Conservation (phyloP, 805 yeast genomes). For the Kazachstania viticola region DNA sequence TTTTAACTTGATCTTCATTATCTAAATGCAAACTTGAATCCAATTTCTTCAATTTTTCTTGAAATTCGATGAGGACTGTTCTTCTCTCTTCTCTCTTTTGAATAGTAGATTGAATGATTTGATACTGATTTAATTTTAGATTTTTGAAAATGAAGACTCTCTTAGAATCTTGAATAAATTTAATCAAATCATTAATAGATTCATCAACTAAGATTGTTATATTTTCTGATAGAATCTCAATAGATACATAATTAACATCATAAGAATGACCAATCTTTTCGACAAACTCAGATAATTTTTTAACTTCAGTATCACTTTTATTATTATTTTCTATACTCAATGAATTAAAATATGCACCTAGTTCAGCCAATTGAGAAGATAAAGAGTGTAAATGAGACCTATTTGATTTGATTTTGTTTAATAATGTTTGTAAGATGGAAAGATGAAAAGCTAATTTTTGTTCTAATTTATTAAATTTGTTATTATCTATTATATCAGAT, state of each 20-base stretch:
- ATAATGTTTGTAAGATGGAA: conserved; percentile 15
- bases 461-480: conserved; percentile 21
- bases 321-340: conserved; percentile 44
- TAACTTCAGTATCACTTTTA: conserved; percentile 18
- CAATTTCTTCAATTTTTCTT: conserved; percentile 20
- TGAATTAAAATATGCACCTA: conserved; percentile 63
- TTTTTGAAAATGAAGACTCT: conserved; percentile 49
- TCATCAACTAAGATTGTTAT: conserved; percentile 29
- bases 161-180: conserved; percentile 25
- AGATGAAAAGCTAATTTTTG: conserved; percentile 28
- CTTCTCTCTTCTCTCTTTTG: conserved; percentile 25
- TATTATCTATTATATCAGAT: too few species aligned
- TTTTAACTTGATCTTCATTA: conserved; percentile 1
- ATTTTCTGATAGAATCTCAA: conserved; percentile 34
- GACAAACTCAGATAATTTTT: conserved; percentile 37
- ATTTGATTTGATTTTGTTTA: conserved; percentile 21
- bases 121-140: conserved; percentile 41
- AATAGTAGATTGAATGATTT: conserved; percentile 31
- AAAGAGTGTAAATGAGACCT: conserved; percentile 37
- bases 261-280: conserved; percentile 82
- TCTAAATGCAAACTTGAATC: conserved; percentile 27
- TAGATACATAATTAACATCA: conserved; percentile 54
- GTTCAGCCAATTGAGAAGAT: conserved; percentile 55
- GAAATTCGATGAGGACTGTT: conserved; percentile 25
- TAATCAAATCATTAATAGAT: conserved; percentile 28